Base-by-base conservation (phyloP, 371 early-diverging fungal genomes). In the Spraguea lophii region DNA sequence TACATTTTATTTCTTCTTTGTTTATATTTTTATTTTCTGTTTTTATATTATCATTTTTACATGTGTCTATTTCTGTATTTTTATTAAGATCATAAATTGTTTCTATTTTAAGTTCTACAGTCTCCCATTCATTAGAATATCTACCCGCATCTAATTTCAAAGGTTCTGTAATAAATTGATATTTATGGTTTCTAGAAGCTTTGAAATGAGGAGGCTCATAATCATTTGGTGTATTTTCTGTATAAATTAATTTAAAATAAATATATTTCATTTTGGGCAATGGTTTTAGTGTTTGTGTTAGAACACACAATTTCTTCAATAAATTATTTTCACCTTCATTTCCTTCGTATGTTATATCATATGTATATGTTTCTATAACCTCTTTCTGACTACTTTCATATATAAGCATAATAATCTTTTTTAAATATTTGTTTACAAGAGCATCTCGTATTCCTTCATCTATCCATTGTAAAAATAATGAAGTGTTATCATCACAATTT, bases 121-220 rank as follows among this genome's bases (percentile, higher is more conserved):
- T 12, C 3, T 20, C 15, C 15, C 3, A 4, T 35, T 47, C 48
- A 7, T 15, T 19, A 42, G 43, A 3, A 13, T 13, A 47, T 4
- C 9, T n/a, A 15, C 35, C 25, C 3, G 37, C n/a, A 40, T 43
- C 43, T 12, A 43, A 3, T 26, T 43, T 43, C 3, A 43, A 16
- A 6, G 43, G 43, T 26, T 43, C 43, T 7, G 43, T 22, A 7
- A 17, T 16, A 43, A 43, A 43, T 26, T 24, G 20, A 43, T 17
- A 43, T 22, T 4, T 9, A 26, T 43, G 43, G 22, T 43, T 21
- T 3, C 12, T 21, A 4, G 48, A 3, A 42, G 36, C 16, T 37
- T 44, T 45, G 27, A 53, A 53, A 34, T 45, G 45, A 26, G 21
- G 26, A 1, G 56, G 56, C 19, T 55, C 38, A 24, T 55, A 55